A percentile compares a stretch with the other conserved stretches of the same genome.
These are phyloP conservation scores for Tilletia setariae DNA, from an alignment of 1,284 basidiomycete species.

Conservation along the genomic window DNA sequence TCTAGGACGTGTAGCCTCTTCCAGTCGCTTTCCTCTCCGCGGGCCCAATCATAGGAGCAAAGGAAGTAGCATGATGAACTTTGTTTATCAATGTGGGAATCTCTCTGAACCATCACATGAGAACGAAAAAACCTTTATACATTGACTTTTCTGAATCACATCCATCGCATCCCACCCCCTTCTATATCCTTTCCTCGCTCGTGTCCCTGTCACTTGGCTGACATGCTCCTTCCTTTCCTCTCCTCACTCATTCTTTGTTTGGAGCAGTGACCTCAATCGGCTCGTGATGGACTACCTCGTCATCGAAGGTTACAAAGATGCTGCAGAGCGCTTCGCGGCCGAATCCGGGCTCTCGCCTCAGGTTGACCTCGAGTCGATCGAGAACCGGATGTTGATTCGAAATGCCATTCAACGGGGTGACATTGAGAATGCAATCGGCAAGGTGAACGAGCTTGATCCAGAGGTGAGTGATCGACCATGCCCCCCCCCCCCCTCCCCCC, in stretches of 20 bases:
- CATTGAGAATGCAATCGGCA: slow-evolving; percentile 85
- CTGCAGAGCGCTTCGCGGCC: slow-evolving; percentile 86
- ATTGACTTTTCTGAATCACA: slow-evolving; percentile 53
- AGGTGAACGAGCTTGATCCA: slow-evolving; percentile 91
- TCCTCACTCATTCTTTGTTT: neutral
- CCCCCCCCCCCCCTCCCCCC: neutral
- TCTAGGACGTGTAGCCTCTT: slow-evolving; percentile 26
- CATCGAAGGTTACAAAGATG: slow-evolving; percentile 93
- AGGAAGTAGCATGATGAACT: slow-evolving; percentile 20
- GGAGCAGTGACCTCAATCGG: slow-evolving; percentile 77
- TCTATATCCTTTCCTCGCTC: slow-evolving; percentile 8
- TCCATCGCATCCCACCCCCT: slow-evolving; percentile 53
- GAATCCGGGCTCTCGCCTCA: slow-evolving; percentile 73
- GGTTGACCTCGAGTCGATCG: slow-evolving; percentile 83
- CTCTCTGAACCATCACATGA: slow-evolving; percentile 62
- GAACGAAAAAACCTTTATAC: slow-evolving; percentile 45
- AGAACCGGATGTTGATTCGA: slow-evolving; percentile 87
- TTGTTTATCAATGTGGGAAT: slow-evolving; percentile 62
- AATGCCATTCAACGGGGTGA: slow-evolving; percentile 90
- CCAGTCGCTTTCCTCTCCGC: slow-evolving; percentile 26
- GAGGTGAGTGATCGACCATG: slow-evolving; percentile 68
- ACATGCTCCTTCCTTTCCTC: neutral
- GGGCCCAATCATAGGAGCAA: slow-evolving; percentile 20
- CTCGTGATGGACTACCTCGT: slow-evolving; percentile 98
- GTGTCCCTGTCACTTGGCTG: neutral